Percentiles rank a stretch among this genome's conserved stretches.
phyloP scores from a whole-genome alignment of 306 rosid species.

The Crotalaria pallida region DNA sequence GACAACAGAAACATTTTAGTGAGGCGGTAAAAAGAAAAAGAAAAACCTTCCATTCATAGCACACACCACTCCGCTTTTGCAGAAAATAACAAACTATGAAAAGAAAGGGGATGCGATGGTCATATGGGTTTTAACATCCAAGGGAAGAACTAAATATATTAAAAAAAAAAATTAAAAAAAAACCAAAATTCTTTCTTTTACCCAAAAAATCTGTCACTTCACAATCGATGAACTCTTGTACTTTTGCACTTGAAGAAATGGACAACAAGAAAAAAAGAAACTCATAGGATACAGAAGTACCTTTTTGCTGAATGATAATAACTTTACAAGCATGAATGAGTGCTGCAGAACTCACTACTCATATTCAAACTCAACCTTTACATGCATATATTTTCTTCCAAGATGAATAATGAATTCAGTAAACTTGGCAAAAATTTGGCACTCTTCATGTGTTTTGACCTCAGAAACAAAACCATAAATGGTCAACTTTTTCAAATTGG shows the following conservation, averaged over 20 bases:
- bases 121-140: background rate
- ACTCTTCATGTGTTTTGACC: conserved; percentile 53
- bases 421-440: conserved; percentile 52
- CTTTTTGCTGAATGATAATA: conserved; percentile 14
- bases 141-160: background rate
- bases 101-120: background rate
- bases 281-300: background rate
- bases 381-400: conserved; percentile 51
- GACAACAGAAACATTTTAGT: background rate
- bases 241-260: background rate
- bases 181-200: conserved; percentile 11
- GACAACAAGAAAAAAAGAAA: background rate
- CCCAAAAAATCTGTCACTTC: conserved; percentile 16
- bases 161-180: background rate
- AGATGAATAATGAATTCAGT: conserved; percentile 56
- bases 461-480: conserved; percentile 66
- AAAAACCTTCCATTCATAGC: background rate
- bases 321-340: conserved; percentile 2
- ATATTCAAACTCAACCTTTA: conserved; percentile 53
- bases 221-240: conserved; percentile 18
- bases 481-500: conserved; percentile 55
- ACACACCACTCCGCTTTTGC: background rate
- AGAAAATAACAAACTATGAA: background rate
- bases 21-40: background rate
- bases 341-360: conserved; percentile 33